Base-by-base conservation (phyloP, 2,329 filamentous ascomycete species). In the Xylariales sp. region DNA sequence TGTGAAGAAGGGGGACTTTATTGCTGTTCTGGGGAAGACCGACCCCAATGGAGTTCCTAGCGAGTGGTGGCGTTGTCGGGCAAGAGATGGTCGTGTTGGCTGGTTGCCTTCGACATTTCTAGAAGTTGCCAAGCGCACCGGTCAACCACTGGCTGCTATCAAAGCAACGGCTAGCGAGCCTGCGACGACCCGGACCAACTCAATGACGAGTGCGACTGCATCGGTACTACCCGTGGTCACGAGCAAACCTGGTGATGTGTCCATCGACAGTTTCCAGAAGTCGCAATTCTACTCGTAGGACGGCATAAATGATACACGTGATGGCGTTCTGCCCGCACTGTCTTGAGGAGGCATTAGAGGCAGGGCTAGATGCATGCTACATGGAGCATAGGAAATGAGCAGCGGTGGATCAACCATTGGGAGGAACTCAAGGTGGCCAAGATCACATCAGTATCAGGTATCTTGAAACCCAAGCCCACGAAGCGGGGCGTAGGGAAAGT, bases 1-100 rank as follows among this genome's bases (percentile, higher is more conserved):
- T 25, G 91, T 94, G 18, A 90, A 87, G 69, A 96, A 95, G 70
- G 91, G 91, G 45, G 93, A 98, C 54, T 81, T 97, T 40, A 90
- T 98, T 12, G 93, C 93, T 19, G 89, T 98, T 1, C 75, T 98
- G 41, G 85, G 84, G 69, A 96, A 96, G 69, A 86, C 81, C 14
- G 93, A 98, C 56, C 93, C 93, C 1, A 79, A 91, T 57, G 93
- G 93, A 31, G 89, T 93, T 54, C 80, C 88, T 4, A 93, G 86
- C 39, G 91, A 98, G 59, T 98, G 93, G 93, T 98, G 93, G 93
- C 82, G 85, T 51, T 98, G 94, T 65, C 79, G 93, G 42, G 86
- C 91, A 11, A 78, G 93, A 46, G 89, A 97, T 59, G 90, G 89
- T 33, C 78, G 88, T 19, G 83, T 95, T 54, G 93, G 93, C 6